Percentiles rank a stretch among this genome's conserved stretches.
phyloP scores from a whole-genome alignment of 164 flowering plant genomes.

The Annona squamosa region DNA sequence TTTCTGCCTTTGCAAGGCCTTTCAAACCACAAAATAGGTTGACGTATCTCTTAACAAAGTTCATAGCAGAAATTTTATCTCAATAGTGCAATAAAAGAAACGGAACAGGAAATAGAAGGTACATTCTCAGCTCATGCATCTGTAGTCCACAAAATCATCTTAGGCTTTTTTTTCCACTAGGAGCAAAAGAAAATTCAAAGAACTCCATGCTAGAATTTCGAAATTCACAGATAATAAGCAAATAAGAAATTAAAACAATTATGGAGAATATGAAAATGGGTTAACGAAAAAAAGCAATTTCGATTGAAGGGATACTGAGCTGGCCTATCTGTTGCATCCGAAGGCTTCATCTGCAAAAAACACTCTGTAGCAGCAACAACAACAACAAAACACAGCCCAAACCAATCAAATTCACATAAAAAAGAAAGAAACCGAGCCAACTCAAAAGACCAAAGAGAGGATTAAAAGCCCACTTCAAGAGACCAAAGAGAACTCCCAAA shows the following conservation, averaged over 20 bases:
- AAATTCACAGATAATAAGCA: too few relatives aligned
- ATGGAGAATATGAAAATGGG: too few relatives aligned
- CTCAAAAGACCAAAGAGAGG: neutral
- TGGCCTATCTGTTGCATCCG: conserved; percentile 13
- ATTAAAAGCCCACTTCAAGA: neutral
- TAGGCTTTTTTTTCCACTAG: neutral
- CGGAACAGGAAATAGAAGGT: neutral
- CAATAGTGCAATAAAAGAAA: neutral
- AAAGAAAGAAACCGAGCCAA: neutral
- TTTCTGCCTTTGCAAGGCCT: neutral
- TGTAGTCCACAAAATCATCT: neutral
- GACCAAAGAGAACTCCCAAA: neutral
- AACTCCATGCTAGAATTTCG: too few relatives aligned
- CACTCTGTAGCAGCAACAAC: conserved; percentile 24
- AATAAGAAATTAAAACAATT: neutral
- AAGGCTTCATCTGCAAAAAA: conserved; percentile 34
- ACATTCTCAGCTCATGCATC: neutral
- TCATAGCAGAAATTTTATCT: neutral
- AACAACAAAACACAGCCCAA: conserved; percentile 2
- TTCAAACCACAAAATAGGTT: neutral
- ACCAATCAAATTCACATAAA: neutral
- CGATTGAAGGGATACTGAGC: conserved; percentile 26
- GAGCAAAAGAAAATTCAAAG: too few relatives aligned
- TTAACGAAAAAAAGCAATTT: neutral
- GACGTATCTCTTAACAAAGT: neutral